Conservation (phyloP, 108 stramenopile species). For the Nitzschia inconspicua region DNA sequence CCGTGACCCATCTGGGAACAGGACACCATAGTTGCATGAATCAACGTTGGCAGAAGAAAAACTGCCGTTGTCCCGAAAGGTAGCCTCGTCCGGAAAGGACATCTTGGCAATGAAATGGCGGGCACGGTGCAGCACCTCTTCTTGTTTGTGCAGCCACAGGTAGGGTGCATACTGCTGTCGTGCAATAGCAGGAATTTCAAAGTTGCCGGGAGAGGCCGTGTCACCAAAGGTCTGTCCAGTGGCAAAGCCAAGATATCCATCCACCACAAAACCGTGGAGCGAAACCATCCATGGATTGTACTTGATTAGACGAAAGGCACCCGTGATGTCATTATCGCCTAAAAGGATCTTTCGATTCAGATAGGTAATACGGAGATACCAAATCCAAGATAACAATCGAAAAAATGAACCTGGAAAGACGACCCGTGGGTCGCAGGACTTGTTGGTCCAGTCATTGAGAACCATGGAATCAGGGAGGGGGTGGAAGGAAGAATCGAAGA, state of each 20-base stretch:
- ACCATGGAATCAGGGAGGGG: not conserved
- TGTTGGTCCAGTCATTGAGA: conserved; percentile 18
- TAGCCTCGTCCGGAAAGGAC: too few species aligned
- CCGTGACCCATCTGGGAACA: not conserved
- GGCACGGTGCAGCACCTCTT: not conserved
- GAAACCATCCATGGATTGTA: conserved; percentile 2
- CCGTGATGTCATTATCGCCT: not conserved
- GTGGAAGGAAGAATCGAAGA: not conserved
- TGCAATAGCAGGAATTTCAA: not conserved
- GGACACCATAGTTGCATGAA: too few species aligned
- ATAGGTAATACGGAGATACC: conserved; percentile 13
- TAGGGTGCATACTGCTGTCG: not conserved
- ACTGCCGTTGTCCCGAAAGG: too few species aligned
- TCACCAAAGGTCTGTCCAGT: conserved; percentile 14
- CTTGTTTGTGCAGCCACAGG: conserved; percentile 4
- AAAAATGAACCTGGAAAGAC: not conserved
- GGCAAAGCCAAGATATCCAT: not conserved
- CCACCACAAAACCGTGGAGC: not conserved
- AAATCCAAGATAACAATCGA: not conserved
- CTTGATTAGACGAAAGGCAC: conserved; percentile 9
- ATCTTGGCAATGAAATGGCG: not conserved
- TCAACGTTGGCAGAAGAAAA: too few species aligned
- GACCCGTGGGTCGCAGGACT: not conserved
- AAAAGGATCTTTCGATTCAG: not conserved
- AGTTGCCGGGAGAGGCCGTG: conserved; percentile 4